These are phyloP conservation scores for Zymoseptoria ardabiliae DNA, from an alignment of 2,329 filamentous ascomycete genomes.

Conservation along the genomic window DNA sequence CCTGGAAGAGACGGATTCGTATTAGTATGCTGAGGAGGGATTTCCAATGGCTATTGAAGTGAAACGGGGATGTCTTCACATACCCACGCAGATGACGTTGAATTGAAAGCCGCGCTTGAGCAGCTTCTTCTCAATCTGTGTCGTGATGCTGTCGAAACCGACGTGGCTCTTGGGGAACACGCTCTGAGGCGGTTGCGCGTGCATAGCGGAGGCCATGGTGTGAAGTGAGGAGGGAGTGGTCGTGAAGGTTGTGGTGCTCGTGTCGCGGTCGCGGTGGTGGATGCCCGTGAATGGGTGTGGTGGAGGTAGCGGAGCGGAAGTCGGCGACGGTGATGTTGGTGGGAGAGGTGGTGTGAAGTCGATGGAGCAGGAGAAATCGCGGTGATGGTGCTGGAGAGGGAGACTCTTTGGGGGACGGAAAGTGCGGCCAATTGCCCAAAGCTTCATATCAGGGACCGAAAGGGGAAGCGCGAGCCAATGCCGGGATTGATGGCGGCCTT, in stretches of 20 bases:
- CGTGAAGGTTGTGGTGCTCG: constrained; percentile 4
- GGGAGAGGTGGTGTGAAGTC: background rate
- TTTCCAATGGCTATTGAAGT: background rate
- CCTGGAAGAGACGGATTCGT: constrained; percentile 46
- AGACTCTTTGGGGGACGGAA: background rate
- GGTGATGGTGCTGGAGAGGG: background rate
- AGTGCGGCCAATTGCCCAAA: background rate
- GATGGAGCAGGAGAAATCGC: background rate
- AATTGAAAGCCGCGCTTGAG: constrained; percentile 99
- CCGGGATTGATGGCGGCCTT: background rate
- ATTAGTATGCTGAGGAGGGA: background rate
- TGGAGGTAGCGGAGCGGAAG: constrained; percentile 4
- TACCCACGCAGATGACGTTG: constrained; percentile 99
- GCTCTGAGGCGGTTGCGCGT: constrained; percentile 47
- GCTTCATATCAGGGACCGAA: background rate
- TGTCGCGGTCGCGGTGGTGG: constrained; percentile 5
- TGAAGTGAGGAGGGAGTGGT: constrained; percentile 1
- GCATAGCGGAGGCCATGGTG: constrained; percentile 28
- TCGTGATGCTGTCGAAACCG: constrained; percentile 99
- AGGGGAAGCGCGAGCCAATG: background rate
- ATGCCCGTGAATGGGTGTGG: constrained; percentile 4
- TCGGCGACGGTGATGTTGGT: constrained; percentile 10
- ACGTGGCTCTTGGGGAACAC: constrained; percentile 95
- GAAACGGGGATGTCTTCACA: constrained; percentile 36
- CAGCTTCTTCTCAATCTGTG: constrained; percentile 98